Base-by-base conservation (phyloP, 225 moss, liverwort and hornwort species). In the Anthoceros angustus region DNA sequence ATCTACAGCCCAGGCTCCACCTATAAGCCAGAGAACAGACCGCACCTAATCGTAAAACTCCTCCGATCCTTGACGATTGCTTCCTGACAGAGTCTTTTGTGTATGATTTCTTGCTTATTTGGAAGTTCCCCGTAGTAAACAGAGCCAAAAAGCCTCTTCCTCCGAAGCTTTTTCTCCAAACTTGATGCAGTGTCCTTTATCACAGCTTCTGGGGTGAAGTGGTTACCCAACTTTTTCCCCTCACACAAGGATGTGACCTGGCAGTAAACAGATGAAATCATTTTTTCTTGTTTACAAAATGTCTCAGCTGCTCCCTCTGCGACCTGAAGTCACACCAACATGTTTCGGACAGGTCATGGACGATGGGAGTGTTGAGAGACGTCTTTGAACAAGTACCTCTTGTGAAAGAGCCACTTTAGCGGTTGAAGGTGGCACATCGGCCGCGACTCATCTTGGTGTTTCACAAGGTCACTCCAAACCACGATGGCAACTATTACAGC, bases 41-140 rank as follows among this genome's bases (percentile, higher is more conserved):
- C 49, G 5, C 20, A 71, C 71, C 71, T 71, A 66, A 46, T 64
- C 65, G n/a, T 41, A 25, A 21, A 71, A 71, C 66, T 66, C 71
- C 21, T 20, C 7, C 14, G 6, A 12, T 7, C 71, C 65, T 42
- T 71, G 71, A 9, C 25, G 20, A 39, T 66, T 65, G 12, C 42
- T 50, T 7, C 41, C 42, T 16, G 42, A 65, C 42, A 43, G 32
- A 23, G 42, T 48, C 49, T 71, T 71, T 7, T 43, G 41, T 15
- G 71, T n/a, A n/a, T 66, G 38, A 71, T 66, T 43, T 71, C 71
- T 42, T 46, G 41, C 24, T 39, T 10, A 43, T 66, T 40, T 5
- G 65, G 65, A 21, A 71, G 23, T 25, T 71, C 48, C 8, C 71
- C 71, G 41, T 71, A 65, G 42, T 45, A 71, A n/a, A 71, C 71